These are phyloP conservation scores for Penicillium italicum DNA, from an alignment of 2,329 filamentous ascomycete genomes.

Conservation along the genomic window DNA sequence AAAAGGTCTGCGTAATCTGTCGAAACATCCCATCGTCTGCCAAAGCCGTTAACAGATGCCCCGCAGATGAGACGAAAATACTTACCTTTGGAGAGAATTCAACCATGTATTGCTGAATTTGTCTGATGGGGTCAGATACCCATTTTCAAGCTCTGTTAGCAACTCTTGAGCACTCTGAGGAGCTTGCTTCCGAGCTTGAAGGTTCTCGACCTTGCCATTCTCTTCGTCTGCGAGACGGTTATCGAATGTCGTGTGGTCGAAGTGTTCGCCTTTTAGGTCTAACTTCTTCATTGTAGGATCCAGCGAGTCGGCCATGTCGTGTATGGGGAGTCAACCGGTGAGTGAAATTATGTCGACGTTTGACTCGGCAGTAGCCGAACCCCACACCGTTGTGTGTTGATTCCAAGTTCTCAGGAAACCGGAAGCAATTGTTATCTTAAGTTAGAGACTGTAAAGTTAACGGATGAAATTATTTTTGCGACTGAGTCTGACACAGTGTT, in stretches of 20 bases:
- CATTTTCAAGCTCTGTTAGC: constrained; percentile 67
- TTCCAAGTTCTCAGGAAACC: neutral
- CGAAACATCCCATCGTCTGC: constrained; percentile 71
- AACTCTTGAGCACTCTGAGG: constrained; percentile 56
- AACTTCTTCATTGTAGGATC: constrained; percentile 29
- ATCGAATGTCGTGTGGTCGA: constrained; percentile 28
- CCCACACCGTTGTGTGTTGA: constrained; percentile 10
- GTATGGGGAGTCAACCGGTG: neutral
- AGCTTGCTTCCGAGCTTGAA: constrained; percentile 42
- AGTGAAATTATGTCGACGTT: constrained; percentile 2
- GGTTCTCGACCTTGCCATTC: constrained; percentile 32
- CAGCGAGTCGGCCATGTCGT: constrained; percentile 27
- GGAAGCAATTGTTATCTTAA: neutral
- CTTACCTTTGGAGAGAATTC: constrained; percentile 75
- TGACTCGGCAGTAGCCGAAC: constrained; percentile 9
- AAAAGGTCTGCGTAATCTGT: constrained; percentile 81
- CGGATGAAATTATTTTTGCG: neutral
- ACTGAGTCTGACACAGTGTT: neutral
- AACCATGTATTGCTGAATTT: constrained; percentile 83
- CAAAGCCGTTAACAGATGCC: constrained; percentile 10
- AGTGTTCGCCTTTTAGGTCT: constrained; percentile 22
- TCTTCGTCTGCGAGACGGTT: constrained; percentile 31
- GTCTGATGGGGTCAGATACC: constrained; percentile 74
- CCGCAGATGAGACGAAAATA: constrained; percentile 4
- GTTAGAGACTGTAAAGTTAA: neutral